A percentile compares a stretch with the other conserved stretches of the same genome.
phyloP scores from a whole-genome alignment of 371 early-diverging fungal genomes.

The Umbelopsis sp. region DNA sequence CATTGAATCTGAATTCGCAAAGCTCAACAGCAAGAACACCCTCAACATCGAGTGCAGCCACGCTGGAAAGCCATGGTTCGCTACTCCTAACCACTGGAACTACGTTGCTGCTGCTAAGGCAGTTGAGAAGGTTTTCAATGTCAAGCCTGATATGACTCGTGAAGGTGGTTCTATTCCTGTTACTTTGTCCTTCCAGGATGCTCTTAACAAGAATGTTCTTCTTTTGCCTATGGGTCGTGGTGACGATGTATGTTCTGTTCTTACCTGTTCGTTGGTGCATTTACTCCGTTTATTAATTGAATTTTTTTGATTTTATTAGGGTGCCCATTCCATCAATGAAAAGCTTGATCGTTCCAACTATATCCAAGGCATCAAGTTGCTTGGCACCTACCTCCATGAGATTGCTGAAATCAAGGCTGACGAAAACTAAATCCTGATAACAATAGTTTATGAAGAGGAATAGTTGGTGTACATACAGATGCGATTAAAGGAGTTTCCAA shows the following conservation, averaged over 20 bases:
- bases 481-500: background rate
- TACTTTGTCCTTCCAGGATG: constrained; percentile 96
- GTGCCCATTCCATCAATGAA: constrained; percentile 98
- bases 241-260: constrained; percentile 67
- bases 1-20: constrained; percentile 81
- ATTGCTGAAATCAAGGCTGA: constrained; percentile 53
- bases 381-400: constrained; percentile 90
- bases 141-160: constrained; percentile 94
- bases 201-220: constrained; percentile 86
- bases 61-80: constrained; percentile 93
- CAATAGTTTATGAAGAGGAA: background rate
- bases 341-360: constrained; percentile 93
- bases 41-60: constrained; percentile 75
- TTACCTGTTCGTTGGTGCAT: background rate
- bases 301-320: constrained; percentile 44
- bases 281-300: background rate
- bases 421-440: background rate
- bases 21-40: constrained; percentile 87
- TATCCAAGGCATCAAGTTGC: constrained; percentile 91
- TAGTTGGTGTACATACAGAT: constrained; percentile 12
- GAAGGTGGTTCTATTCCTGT: constrained; percentile 99
- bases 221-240: constrained; percentile 92
- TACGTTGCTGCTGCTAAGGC: constrained; percentile 92
- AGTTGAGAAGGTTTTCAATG: constrained; percentile 85
- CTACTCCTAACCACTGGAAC: constrained; percentile 90